Evolutionary conservation across 2,329 filamentous ascomycete genomes (phyloP).

Genomic region (Cercospora citrullina): DNA sequence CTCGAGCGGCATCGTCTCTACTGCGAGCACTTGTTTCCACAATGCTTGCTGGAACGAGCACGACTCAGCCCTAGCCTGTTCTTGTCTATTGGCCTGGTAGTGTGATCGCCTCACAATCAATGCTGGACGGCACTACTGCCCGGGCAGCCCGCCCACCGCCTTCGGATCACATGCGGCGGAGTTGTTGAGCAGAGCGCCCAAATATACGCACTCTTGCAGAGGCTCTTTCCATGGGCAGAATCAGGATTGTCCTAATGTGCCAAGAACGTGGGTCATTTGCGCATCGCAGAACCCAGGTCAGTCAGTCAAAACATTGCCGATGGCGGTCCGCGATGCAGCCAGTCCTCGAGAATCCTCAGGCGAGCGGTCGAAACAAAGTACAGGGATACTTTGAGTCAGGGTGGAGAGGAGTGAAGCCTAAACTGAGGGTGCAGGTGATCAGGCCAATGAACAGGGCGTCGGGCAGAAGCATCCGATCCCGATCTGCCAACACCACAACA

Average conservation of each 20-base stretch:
- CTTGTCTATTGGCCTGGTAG: neutral
- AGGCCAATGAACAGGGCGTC: neutral
- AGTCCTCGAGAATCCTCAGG: neutral
- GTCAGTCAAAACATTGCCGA: neutral
- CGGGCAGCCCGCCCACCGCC: neutral
- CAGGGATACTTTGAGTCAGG: neutral
- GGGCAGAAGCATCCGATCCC: neutral
- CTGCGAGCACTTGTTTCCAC: neutral
- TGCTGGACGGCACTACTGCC: neutral
- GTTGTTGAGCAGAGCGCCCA: neutral
- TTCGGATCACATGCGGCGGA: neutral
- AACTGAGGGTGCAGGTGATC: neutral
- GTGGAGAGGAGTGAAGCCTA: neutral
- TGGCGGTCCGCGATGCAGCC: neutral
- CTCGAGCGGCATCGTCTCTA: neutral
- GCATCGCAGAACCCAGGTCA: neutral
- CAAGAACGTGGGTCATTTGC: neutral
- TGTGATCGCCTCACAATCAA: neutral
- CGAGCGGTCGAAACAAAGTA: neutral
- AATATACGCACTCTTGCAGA: neutral
- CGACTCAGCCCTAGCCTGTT: neutral
- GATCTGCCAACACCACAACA: slow-evolving; percentile 1
- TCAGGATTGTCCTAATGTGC: neutral
- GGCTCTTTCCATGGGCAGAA: neutral
- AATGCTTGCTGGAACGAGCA: neutral